These are phyloP conservation scores for Blastocystis sp. DNA, from an alignment of 352 stramenopile genomes.

Conservation along the genomic window DNA sequence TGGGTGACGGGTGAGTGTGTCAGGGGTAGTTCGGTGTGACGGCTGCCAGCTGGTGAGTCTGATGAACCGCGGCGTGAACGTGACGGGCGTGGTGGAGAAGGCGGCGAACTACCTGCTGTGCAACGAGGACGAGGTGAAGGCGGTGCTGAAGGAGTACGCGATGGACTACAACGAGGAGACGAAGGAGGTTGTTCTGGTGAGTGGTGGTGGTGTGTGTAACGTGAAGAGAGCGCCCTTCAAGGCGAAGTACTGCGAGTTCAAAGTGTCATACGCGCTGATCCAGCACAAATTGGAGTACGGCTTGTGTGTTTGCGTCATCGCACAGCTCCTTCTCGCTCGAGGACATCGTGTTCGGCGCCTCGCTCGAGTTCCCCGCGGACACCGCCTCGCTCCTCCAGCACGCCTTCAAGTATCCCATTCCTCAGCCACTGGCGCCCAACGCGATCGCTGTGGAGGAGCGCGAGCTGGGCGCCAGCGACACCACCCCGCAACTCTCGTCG, in stretches of 20 bases:
- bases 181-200: neutral
- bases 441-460: neutral
- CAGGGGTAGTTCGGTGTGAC: neutral
- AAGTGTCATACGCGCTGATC: neutral
- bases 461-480: too few relatives aligned
- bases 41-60: neutral
- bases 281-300: constrained; percentile 50
- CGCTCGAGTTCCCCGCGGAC: neutral
- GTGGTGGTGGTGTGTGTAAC: neutral
- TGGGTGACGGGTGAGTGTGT: neutral
- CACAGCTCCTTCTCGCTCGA: constrained; percentile 35
- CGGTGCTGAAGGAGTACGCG: neutral
- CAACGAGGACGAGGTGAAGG: neutral
- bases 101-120: neutral
- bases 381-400: neutral
- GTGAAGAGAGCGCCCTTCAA: neutral
- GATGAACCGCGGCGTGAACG: neutral
- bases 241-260: neutral
- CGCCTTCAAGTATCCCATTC: neutral
- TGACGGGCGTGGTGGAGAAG: neutral
- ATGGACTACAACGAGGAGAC: neutral
- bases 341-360: constrained; percentile 39
- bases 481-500: neutral
- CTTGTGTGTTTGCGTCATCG: neutral
- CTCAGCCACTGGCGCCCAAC: constrained; percentile 21